Evolutionary conservation across 73 alveolate species (phyloP), one percentile per base, ranked within the genome.

Genomic region (Vitrella brassicaformis): DNA sequence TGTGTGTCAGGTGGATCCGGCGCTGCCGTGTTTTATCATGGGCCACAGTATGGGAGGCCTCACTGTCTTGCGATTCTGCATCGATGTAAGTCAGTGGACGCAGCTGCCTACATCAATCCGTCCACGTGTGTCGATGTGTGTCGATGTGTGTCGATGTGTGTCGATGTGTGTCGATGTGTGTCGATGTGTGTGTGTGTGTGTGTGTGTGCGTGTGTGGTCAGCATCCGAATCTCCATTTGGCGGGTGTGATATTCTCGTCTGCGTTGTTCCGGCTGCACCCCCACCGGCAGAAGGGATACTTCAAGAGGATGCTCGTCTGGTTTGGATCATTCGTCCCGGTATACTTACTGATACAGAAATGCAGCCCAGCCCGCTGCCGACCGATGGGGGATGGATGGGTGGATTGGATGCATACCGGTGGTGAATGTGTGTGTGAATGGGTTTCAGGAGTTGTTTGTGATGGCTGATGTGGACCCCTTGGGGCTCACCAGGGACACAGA

Each of bases 1-100:
- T n/a, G n/a, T n/a, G n/a, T n/a, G n/a, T n/a, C n/a, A n/a, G n/a
- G 93, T 78, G 1, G 82, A 80, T 47, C 88, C 91, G 10, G 79
- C 71, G 18, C 65, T 90, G 66, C 97, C 97, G 22, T 80, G 86
- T 31, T 90, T 90, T 79, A 31, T 92, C 39, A 88, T 77, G 74
- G 96, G 95, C 4, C 97, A 92, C 65, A 83, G 93, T 10, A 92
- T 92, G 97, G 97, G 97, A 26, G 95, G 96, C 25, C 45, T 86
- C 45, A 73, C 90, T 0, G 81, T 85, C 30, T 70, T 85, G 19
- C 28, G 94, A 0, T 88, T 85, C 67, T 72, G 88, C 10, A 56
- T 89, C 72, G 85, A 88, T 47, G 90, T n/a, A n/a, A n/a, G n/a
- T n/a, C n/a, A n/a, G n/a, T n/a, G n/a, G n/a, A n/a, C n/a, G n/a